phyloP scores from a whole-genome alignment of 2,329 filamentous ascomycete genomes.

The Lachnellula hyalina region DNA sequence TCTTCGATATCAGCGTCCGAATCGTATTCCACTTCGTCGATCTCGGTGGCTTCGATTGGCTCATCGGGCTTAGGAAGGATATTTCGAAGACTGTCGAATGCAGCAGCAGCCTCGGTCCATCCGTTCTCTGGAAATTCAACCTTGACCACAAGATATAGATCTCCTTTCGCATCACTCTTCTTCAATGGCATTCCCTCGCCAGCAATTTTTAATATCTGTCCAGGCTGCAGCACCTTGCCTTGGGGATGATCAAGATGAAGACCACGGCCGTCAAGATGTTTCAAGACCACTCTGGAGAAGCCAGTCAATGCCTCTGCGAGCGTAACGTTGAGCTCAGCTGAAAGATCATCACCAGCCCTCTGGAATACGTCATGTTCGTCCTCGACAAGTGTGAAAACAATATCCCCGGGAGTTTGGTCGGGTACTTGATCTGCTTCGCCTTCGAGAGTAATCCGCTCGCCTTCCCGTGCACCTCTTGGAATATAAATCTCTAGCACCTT shows the following conservation, averaged over 20 bases:
- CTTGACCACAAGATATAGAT: constrained; percentile 81
- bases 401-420: constrained; percentile 84
- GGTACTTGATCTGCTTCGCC: constrained; percentile 93
- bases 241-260: constrained; percentile 75
- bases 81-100: constrained; percentile 65
- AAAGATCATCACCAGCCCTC: constrained; percentile 77
- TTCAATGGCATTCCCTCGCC: constrained; percentile 96
- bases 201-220: constrained; percentile 75
- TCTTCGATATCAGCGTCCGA: constrained; percentile 78
- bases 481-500: constrained; percentile 98
- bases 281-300: constrained; percentile 85
- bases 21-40: constrained; percentile 86
- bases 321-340: constrained; percentile 73
- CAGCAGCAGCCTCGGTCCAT: constrained; percentile 70
- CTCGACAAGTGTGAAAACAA: constrained; percentile 84
- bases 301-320: constrained; percentile 80
- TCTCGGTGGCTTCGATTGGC: constrained; percentile 61
- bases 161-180: constrained; percentile 75
- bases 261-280: constrained; percentile 88
- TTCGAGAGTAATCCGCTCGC: constrained; percentile 83
- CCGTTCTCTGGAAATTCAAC: constrained; percentile 84
- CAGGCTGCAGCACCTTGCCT: constrained; percentile 77
- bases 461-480: constrained; percentile 77
- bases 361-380: constrained; percentile 76
- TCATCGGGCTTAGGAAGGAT: constrained; percentile 62